Conservation (phyloP, 2,329 filamentous ascomycete genomes). For the Phaeosphaeriaceae sp. region DNA sequence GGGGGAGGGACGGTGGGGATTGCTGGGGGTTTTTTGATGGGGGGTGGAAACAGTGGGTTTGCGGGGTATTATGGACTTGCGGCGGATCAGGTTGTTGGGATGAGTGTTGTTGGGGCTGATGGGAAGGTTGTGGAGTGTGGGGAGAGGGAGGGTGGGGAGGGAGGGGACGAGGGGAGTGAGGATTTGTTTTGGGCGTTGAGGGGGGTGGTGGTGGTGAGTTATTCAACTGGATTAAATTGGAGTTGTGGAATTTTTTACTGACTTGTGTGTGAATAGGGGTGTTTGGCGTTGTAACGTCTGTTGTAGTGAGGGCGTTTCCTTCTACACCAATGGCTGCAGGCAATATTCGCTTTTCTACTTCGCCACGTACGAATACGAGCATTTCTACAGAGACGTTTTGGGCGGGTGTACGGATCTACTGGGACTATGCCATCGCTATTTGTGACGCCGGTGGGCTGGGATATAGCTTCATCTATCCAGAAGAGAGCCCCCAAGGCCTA, state of each 20-base stretch:
- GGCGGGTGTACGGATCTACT: constrained; percentile 31
- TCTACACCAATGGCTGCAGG: constrained; percentile 12
- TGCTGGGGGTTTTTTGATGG: constrained; percentile 46
- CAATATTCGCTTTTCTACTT: constrained; percentile 30
- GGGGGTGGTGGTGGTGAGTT: constrained; percentile 36
- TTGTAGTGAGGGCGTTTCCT: constrained; percentile 46
- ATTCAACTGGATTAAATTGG: no score
- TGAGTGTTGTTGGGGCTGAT: constrained; percentile 27
- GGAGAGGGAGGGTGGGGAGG: constrained; percentile 27
- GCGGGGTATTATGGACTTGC: constrained; percentile 49
- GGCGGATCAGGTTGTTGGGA: constrained; percentile 29
- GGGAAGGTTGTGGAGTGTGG: constrained; percentile 25
- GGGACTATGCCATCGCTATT: constrained; percentile 18
- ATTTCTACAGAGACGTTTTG: constrained; percentile 32
- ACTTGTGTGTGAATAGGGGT: constrained; percentile 25
- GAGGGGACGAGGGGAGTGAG: constrained; percentile 20
- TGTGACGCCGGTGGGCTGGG: constrained; percentile 31
- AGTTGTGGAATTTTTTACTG: neutral
- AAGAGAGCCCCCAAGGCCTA: constrained; percentile 16
- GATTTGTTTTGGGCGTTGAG: constrained; percentile 38
- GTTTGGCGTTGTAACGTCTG: constrained; percentile 34
- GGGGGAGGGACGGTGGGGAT: constrained; percentile 61
- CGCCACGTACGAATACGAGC: constrained; percentile 13
- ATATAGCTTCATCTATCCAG: constrained; percentile 35
- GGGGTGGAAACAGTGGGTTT: constrained; percentile 61